Evolutionary conservation across 345 rosid species (phyloP), one percentile per base, ranked within the genome.

Genomic region (Raphanus raphanistrum): DNA sequence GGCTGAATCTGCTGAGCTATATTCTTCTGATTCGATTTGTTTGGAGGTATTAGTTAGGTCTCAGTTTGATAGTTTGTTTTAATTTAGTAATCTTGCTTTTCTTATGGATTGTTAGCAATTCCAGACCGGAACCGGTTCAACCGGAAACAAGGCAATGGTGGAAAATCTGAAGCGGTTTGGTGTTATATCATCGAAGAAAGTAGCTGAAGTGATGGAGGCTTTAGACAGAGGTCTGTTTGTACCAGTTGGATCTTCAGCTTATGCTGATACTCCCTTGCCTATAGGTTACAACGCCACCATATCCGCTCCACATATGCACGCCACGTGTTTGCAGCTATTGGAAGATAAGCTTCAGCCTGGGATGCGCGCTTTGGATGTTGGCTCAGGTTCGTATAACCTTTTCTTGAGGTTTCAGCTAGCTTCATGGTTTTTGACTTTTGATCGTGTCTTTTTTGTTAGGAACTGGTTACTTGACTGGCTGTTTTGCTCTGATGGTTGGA

Each of bases 231-330:
- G 84, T 76, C 84, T 87, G 67, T 96, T 96, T 71, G 96, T 96
- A 36, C 92, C 96, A 6, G 84, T 80, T 35, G 93, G 89, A 16
- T 71, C 85, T 8, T 84, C 90, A 2, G 84, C 99, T 64, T 96
- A 96, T 80, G 85, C 73, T 72, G 99, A 96, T 77, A 88, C 87
- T 48, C 98, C 99, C 4, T 77, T 91, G 83, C 64, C 97, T 5
- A 93, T 96, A 57, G 99, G 99, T 72, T 93, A 90, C 81, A 96
- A 96, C 83, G 99, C 93, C 45, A 93, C 98, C 38, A 96, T 96
- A 52, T 96, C 98, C 63, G 99, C 99, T 13, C 99, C 99, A 35
- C 97, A 96, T 83, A 93, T 96, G 99, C 99, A 96, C 81, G 99
- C 96, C 5, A 91, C 86, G 12, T 93, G 99, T 86, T 90, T 96